These are phyloP conservation scores for Sphaerulina vaccinii DNA, from an alignment of 2,329 filamentous ascomycete genomes.

Conservation along the genomic window DNA sequence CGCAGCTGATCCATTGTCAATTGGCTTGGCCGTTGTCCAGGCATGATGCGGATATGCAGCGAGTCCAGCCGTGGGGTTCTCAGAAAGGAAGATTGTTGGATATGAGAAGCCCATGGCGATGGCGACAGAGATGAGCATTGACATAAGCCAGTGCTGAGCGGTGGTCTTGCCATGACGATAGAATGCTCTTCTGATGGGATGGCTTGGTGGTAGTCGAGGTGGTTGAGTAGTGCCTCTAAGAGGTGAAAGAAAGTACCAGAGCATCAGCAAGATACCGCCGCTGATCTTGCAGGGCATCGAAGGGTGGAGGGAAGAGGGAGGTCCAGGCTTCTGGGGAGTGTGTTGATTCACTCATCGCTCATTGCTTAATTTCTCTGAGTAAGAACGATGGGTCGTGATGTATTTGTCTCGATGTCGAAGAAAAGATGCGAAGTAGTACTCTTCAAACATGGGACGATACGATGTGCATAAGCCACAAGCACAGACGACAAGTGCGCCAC, in stretches of 20 bases:
- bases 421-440: neutral
- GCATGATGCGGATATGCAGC: constrained; percentile 75
- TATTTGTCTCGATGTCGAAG: neutral
- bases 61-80: constrained; percentile 67
- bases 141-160: constrained; percentile 70
- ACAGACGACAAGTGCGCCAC: neutral
- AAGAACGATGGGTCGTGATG: too few species aligned
- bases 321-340: constrained; percentile 5
- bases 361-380: neutral
- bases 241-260: constrained; percentile 63
- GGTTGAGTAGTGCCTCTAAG: constrained; percentile 75
- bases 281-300: neutral
- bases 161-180: constrained; percentile 68
- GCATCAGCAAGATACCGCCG: constrained; percentile 28
- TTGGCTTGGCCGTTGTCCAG: constrained; percentile 58
- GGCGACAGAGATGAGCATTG: constrained; percentile 71
- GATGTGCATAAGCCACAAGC: neutral
- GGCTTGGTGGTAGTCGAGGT: constrained; percentile 61
- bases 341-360: neutral
- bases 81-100: constrained; percentile 71
- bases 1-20: constrained; percentile 41
- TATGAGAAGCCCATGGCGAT: constrained; percentile 70
- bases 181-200: constrained; percentile 65
- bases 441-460: neutral
- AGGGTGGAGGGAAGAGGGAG: neutral